These are phyloP conservation scores for Pseudogymnoascus sp. DNA, from an alignment of 2,329 filamentous ascomycete species.

Conservation along the genomic window DNA sequence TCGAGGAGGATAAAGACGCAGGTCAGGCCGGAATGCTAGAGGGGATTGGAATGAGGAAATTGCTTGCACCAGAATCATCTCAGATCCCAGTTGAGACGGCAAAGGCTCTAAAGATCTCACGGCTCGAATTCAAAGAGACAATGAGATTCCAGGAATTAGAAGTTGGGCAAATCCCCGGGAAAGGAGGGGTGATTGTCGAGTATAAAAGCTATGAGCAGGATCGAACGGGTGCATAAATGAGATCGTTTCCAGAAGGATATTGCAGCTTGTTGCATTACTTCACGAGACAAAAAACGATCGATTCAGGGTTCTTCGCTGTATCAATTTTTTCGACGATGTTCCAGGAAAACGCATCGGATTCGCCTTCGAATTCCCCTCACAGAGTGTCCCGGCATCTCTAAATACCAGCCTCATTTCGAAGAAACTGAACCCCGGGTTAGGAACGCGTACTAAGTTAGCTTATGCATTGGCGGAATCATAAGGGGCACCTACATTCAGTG, in stretches of 20 bases:
- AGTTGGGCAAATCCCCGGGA: background rate
- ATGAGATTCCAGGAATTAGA: background rate
- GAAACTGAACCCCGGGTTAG: background rate
- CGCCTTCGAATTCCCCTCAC: background rate
- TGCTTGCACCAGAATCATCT: background rate
- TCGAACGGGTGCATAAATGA: background rate
- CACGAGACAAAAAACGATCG: background rate
- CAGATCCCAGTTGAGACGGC: background rate
- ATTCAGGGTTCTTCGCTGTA: background rate
- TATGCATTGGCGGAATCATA: background rate
- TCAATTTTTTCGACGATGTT: background rate
- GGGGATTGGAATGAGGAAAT: slow-evolving; percentile 1
- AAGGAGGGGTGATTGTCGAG: background rate
- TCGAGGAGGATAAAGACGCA: background rate
- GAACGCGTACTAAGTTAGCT: background rate
- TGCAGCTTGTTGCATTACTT: background rate
- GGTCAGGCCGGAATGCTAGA: background rate
- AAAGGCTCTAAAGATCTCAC: background rate
- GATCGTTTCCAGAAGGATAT: background rate
- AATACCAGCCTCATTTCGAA: background rate
- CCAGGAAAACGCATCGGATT: background rate
- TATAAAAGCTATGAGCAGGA: background rate
- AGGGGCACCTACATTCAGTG: background rate
- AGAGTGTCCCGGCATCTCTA: background rate
- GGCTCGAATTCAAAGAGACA: background rate